Evolutionary conservation across 768 basidiomycete genomes (phyloP).

Genomic region (Termitomyces sp.): DNA sequence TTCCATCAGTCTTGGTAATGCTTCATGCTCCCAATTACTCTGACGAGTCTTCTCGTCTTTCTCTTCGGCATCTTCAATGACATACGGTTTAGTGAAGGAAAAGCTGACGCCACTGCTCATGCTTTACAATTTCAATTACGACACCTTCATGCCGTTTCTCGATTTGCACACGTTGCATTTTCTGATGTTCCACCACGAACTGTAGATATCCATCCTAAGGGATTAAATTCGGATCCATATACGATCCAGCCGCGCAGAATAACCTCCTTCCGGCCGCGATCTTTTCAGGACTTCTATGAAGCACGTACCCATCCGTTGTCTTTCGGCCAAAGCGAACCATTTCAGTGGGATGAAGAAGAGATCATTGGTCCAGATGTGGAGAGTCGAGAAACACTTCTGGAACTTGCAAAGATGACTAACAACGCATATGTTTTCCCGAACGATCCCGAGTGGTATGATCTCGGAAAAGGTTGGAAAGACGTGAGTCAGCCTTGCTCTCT

Average conservation of each 20-base stretch:
- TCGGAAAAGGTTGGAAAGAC: conserved; percentile 59
- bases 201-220: conserved; percentile 2
- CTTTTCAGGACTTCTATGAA: conserved; percentile 35
- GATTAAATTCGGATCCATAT: conserved; percentile 19
- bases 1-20: conserved; percentile 22
- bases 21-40: conserved; percentile 42
- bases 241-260: conserved; percentile 30
- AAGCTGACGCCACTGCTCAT: conserved; percentile 2
- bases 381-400: conserved; percentile 65
- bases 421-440: conserved; percentile 76
- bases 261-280: conserved; percentile 39
- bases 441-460: conserved; percentile 71
- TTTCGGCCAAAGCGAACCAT: conserved; percentile 36
- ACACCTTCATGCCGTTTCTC: conserved; percentile 53
- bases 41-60: conserved; percentile 43
- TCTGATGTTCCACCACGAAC: conserved; percentile 33
- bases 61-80: conserved; percentile 27
- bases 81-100: not conserved
- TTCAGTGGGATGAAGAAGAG: conserved; percentile 74
- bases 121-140: conserved; percentile 48
- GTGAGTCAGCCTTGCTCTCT: conserved; percentile 22
- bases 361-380: conserved; percentile 71
- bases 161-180: conserved; percentile 46
- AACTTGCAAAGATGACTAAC: conserved; percentile 92
- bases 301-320: conserved; percentile 40